Base-by-base conservation (phyloP, 169 alveolate species). In the Toxoplasma gondii region DNA sequence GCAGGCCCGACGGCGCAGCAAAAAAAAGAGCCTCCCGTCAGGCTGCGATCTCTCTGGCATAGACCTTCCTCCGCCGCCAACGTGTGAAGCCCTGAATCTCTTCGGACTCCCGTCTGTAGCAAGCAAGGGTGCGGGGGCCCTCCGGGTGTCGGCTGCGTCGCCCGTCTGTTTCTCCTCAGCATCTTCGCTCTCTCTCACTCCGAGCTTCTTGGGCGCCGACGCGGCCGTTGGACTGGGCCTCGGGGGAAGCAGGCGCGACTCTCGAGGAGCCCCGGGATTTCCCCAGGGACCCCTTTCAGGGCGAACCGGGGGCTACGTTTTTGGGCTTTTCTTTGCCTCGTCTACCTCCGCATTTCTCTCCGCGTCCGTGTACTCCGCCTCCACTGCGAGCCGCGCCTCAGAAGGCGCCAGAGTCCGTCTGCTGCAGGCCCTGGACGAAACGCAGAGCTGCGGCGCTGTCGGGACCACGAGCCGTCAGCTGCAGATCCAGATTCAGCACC, bases 401-500 rank as follows among this genome's bases (percentile, higher is more conserved):
- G 74, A 16, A 27, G 74, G 74, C 74, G 74, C 74, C 34, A 64
- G n/a, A 31, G 74, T 31, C 7, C 74, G 74, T 4, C 74, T 64
- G 74, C 74, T 22, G n/a, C 34, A 16, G 24, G 74, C 74, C 5
- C 74, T 64, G n/a, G 74, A 64, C 74, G 74, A 64, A 31, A 64
- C 74, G 74, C 74, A 22, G 29, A 27, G 74, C 5, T 16, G 74
- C 74, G 74, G 74, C 34, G 74, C 74, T 1, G 24, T 64, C 34
- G n/a, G 34, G 24, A 16, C n/a, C 29, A 64, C 34, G 34, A 19
- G 31, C 22, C 74, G 74, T 31, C 84, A 74, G 22, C 84, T 19
- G 84, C 84, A 74, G 84, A 74, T 34, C 39, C 84, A 74, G 38
- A 36, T 74, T 74, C 84, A 74, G 84, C 43, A 74, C 49, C 84